These are phyloP conservation scores for Cnidoscolus chayamansa DNA, from an alignment of 441 rosid species.

Conservation along the genomic window DNA sequence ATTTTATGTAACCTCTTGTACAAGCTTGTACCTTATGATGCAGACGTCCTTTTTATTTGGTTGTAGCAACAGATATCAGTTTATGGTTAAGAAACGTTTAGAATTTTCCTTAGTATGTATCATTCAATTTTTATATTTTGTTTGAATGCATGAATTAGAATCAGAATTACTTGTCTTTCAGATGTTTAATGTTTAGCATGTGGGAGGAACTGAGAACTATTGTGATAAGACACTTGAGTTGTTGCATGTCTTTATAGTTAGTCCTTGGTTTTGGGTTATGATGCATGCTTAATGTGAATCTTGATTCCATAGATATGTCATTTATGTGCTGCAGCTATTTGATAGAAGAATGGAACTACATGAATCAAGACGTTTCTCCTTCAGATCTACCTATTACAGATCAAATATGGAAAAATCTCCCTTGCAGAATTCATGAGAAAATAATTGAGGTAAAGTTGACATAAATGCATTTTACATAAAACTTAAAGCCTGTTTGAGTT, in stretches of 20 bases:
- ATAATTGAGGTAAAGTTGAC: slow-evolving; percentile 37
- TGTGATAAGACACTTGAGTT: neutral
- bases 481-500: no score
- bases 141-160: slow-evolving; percentile 6
- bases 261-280: slow-evolving; percentile 14
- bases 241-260: neutral
- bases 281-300: slow-evolving; percentile 13
- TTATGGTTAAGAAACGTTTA: neutral
- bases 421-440: slow-evolving; percentile 47
- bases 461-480: no score
- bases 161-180: neutral
- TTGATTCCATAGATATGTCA: slow-evolving; percentile 8
- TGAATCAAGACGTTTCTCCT: slow-evolving; percentile 47
- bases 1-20: neutral
- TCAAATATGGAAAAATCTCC: slow-evolving; percentile 56
- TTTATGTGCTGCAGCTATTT: slow-evolving; percentile 50
- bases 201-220: slow-evolving; percentile 3
- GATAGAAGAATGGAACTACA: slow-evolving; percentile 73
- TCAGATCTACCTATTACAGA: slow-evolving; percentile 56
- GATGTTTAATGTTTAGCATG: neutral
- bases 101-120: neutral
- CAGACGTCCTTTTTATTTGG: neutral
- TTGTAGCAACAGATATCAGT: neutral
- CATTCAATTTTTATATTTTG: neutral
- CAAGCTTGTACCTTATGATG: neutral